These are phyloP conservation scores for Trematosphaeria pertusa DNA, from an alignment of 2,329 filamentous ascomycete species.

Conservation along the genomic window DNA sequence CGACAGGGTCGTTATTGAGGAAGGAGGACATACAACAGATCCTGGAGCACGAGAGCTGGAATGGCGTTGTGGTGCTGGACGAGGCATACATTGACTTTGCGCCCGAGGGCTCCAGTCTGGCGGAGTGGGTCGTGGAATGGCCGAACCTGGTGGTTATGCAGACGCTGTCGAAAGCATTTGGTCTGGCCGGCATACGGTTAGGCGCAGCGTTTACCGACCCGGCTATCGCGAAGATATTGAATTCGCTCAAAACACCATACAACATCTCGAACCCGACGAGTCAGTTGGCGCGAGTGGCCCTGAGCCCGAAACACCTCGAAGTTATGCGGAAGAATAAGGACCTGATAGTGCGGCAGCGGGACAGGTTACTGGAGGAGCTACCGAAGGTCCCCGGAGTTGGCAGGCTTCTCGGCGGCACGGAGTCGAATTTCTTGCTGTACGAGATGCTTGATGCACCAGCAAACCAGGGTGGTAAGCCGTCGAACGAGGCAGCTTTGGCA, in stretches of 20 bases:
- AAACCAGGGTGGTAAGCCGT: constrained; percentile 69
- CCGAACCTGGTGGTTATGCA: constrained; percentile 98
- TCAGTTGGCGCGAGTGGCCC: constrained; percentile 76
- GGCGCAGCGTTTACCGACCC: constrained; percentile 82
- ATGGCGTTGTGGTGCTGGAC: constrained; percentile 90
- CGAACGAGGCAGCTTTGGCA: constrained; percentile 77
- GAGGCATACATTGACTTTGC: constrained; percentile 98
- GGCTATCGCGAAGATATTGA: constrained; percentile 79
- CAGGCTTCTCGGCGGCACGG: constrained; percentile 77
- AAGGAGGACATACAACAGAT: constrained; percentile 77
- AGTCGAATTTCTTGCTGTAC: constrained; percentile 88
- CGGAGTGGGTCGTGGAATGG: constrained; percentile 90
- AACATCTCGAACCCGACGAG: constrained; percentile 91
- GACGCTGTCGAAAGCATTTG: constrained; percentile 97
- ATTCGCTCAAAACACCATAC: constrained; percentile 94
- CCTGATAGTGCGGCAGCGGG: constrained; percentile 76
- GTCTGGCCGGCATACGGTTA: constrained; percentile 89
- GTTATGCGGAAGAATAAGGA: constrained; percentile 75
- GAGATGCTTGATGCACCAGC: constrained; percentile 76
- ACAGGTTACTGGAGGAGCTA: constrained; percentile 76
- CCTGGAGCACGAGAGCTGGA: constrained; percentile 89
- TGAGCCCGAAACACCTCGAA: constrained; percentile 70
- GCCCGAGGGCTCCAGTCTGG: constrained; percentile 77
- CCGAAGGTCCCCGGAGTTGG: constrained; percentile 80
- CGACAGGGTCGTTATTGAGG: constrained; percentile 78